Conservation (phyloP, 2,329 filamentous ascomycete species). For the Neofusicoccum cordaticola region DNA sequence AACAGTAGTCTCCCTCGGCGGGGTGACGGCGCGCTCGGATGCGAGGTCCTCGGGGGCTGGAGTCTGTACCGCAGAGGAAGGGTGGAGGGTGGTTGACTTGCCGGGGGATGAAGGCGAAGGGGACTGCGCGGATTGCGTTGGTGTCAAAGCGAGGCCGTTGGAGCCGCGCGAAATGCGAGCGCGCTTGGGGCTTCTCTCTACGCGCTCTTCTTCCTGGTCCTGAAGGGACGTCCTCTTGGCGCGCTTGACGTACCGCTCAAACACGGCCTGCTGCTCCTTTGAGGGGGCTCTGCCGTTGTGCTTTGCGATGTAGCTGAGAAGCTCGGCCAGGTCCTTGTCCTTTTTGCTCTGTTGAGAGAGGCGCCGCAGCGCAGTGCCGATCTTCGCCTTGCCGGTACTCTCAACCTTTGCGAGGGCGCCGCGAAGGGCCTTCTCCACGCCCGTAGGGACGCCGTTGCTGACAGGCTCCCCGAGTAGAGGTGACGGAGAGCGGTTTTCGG, state of each 20-base stretch:
- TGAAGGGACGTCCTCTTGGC: background rate
- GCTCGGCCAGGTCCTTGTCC: constrained; percentile 35
- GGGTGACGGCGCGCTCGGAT: constrained; percentile 2
- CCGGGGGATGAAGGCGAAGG: background rate
- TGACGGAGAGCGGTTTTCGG: constrained; percentile 3
- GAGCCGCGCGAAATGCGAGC: constrained; percentile 9
- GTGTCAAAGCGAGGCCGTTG: constrained; percentile 8
- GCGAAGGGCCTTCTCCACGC: constrained; percentile 10
- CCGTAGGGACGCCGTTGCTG: background rate
- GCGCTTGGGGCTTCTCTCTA: constrained; percentile 11
- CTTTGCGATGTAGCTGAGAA: constrained; percentile 38
- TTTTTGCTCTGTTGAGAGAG: constrained; percentile 42
- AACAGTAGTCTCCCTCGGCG: background rate
- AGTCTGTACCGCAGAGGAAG: constrained; percentile 1
- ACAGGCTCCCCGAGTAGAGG: background rate
- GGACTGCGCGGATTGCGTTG: constrained; percentile 9
- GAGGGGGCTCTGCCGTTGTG: constrained; percentile 42
- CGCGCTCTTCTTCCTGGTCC: constrained; percentile 3
- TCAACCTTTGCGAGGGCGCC: constrained; percentile 8
- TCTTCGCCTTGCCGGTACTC: constrained; percentile 1
- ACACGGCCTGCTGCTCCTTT: constrained; percentile 37
- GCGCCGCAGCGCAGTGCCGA: constrained; percentile 15
- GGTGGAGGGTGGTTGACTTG: background rate
- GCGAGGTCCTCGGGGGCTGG: background rate
- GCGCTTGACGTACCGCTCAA: constrained; percentile 42